Evolutionary conservation across 768 basidiomycete species (phyloP), one percentile per base, ranked within the genome.

Genomic region (Amanita pseudoporphyria): DNA sequence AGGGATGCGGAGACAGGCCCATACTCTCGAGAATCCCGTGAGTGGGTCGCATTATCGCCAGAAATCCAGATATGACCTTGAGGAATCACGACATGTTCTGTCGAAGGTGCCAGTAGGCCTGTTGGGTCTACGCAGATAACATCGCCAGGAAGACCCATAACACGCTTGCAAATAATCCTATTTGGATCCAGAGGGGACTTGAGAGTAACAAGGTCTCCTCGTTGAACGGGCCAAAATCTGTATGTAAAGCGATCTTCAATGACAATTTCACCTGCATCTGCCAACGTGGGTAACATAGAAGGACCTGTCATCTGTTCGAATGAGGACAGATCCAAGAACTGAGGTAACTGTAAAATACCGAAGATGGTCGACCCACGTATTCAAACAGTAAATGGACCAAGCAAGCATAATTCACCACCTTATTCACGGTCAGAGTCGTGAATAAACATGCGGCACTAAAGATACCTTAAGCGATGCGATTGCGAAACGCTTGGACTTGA

Each of bases 61-160:
- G 71, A 77, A 26, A 95, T 71, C 95, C 95, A 97, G 19, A 95
- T 64, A 62, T 95, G 87, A 3, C 92, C 90, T 57, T 76, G 77
- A 1, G 95, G 95, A 9, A 97, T 67, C 22, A 81, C 60, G 13
- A 94, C 75, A 58, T 91, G 87, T 53, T 85, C 85, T 13, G 72
- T 73, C 9, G 81, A 79, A 9, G 82, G 78, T 7, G 78, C 81
- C 43, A 68, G 67, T 45, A 64, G 55, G 3, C 84, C 85, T 3
- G 83, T 84, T 16, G 94, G 94, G 62, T 98, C 92, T 18, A 92
- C 84, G 53, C 89, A 91, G 26, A 98, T 62, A 31, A 82, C 67
- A 64, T 97, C 95, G 3, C 95, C 94, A 19, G 92, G 86, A 19
- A 98, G 68, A 1, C 93, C 95, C 31, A 95, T 74, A 9, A 98